Evolutionary conservation across 169 alveolate species (phyloP), one percentile per base, ranked within the genome.

Genomic region (Blepharisma undulans): DNA sequence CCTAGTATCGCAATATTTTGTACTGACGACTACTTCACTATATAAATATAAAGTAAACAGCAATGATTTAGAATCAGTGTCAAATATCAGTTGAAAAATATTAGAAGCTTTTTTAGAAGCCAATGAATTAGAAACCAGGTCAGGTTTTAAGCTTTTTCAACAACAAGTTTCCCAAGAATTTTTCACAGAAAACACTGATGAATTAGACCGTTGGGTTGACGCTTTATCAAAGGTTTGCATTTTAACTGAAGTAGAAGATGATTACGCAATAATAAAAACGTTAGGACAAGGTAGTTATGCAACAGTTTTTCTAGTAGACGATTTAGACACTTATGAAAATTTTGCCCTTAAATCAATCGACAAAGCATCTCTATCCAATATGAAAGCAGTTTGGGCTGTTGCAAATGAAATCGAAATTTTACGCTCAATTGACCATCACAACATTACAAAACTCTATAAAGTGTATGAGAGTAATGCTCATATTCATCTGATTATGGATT

Each of bases 281-380:
- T 4, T 84, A 21, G 89, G 89, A n/a, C 16, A 60, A 25, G 89
- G 89, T 16, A 84, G 36, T 29, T 60, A 36, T 29, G 89, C 79
- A 12, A 60, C 32, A 22, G 89, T 84, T 7, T 84, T 36, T 32
- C n/a, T 84, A 21, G 48, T 25, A 10, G 29, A 84, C 27, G 78
- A 32, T 59, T 48, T 48, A 22, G 78, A 59, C 8, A 8, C 30
- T 0, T n/a, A 29, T 25, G 48, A 84, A 10, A 59, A 60, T 4
- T 84, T 16, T 59, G 89, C 89, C 36, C 10, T 84, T 7, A 84
- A 84, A 59, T 30, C 27, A 0, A 84, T 84, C 6, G 29, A 36
- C 1, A 84, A 84, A 59, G 3, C 27, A 36, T 21, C 10, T 4
- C 12, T 84, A 8, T 1, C 33, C 0, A 84, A 30, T 4, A 59